Base-by-base conservation (phyloP, 2,329 filamentous ascomycete genomes). In the Orbilia javanica region DNA sequence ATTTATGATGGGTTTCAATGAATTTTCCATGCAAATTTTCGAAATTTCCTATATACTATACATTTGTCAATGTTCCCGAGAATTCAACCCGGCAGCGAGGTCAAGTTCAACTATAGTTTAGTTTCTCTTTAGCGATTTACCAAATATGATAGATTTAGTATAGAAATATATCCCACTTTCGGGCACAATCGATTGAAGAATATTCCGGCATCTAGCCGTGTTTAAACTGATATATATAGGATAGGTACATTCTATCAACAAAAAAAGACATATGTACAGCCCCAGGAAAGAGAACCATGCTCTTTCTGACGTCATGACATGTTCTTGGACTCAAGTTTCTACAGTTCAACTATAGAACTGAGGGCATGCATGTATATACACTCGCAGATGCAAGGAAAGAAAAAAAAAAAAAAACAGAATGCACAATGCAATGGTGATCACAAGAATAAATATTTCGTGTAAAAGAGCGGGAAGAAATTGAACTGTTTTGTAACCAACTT, bases 311-410 rank as follows among this genome's bases (percentile, higher is more conserved):
- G n/a, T n/a, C n/a, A n/a, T n/a, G n/a, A 34, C 55, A 22, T 39
- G 27, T 42, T 15, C 13, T 3, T 39, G n/a, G 27, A 44, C 42
- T 34, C 2, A n/a, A 25, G 18, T 20, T 29, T 20, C 8, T 22
- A 34, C 50, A 44, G 60, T 11, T 34, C 31, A 73, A 65, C 22
- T 27, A 34, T 15, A 66, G 29, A 44, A 42, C n/a, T 20, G n/a
- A n/a, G 31, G 22, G 34, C 20, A 29, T n/a, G 39, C 48, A 73
- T 73, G 31, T 73, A 63, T 63, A 36, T 63, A 74, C 62, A 74
- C 67, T 57, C 42, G 42, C 42, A 44, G 20, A 44, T 66, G 27
- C 55, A 66, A n/a, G n/a, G n/a, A n/a, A n/a, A n/a, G n/a, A n/a
- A n/a, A 74, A 42, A 60, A 2, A 74, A 42, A 60, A 2, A 8